Conservation (phyloP, 1,284 basidiomycete species). For the Cryptococcus sp. region DNA sequence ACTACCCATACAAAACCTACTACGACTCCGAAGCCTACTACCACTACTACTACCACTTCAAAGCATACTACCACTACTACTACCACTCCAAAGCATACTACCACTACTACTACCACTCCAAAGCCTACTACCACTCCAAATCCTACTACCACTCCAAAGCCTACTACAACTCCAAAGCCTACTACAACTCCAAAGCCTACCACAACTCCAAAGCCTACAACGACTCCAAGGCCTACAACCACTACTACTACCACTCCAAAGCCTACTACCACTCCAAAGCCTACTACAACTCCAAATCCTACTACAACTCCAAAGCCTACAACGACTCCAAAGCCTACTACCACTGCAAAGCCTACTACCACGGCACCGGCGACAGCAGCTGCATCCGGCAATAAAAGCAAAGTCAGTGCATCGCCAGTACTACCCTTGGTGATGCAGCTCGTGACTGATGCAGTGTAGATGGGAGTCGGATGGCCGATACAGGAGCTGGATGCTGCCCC, state of each 20-base stretch:
- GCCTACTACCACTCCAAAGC: neutral
- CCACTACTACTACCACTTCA: too few relatives aligned
- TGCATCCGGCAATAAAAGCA: neutral
- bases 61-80: neutral
- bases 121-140: too few relatives aligned
- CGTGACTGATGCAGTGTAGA: slow-evolving; percentile 4
- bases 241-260: too few relatives aligned
- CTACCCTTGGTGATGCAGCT: neutral
- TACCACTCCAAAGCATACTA: too few relatives aligned
- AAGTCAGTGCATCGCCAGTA: neutral
- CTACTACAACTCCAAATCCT: too few relatives aligned
- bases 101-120: too few relatives aligned
- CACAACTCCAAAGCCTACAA: too few relatives aligned
- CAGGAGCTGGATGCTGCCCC: slow-evolving; percentile 24
- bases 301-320: neutral
- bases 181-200: too few relatives aligned
- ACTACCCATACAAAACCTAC: neutral
- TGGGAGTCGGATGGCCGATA: slow-evolving; percentile 27
- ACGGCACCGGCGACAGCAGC: neutral
- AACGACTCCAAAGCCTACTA: neutral
- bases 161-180: too few relatives aligned
- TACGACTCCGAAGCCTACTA: neutral
- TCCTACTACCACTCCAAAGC: too few relatives aligned
- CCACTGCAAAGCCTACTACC: neutral
- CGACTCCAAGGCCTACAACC: too few relatives aligned